Conservation (phyloP, 2,329 filamentous ascomycete species). For the Aureobasidium melanogenum region DNA sequence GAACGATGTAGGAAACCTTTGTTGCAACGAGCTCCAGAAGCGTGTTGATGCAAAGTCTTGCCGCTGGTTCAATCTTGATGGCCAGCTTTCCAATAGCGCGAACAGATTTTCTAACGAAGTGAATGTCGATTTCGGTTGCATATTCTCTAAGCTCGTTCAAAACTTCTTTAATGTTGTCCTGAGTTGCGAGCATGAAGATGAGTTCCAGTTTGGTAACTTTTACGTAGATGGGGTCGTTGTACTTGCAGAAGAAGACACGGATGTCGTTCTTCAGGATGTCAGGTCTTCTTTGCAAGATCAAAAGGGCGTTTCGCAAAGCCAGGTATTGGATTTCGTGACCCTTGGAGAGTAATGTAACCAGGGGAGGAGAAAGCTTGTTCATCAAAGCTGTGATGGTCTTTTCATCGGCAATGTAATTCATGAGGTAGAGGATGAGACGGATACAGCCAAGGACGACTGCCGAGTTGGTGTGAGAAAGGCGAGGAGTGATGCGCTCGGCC, state of each 20-base stretch:
- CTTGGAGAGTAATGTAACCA: slow-evolving; percentile 91
- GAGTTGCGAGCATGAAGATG: slow-evolving; percentile 96
- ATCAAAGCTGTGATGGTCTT: slow-evolving; percentile 81
- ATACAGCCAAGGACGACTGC: slow-evolving; percentile 94
- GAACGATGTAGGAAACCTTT: slow-evolving; percentile 98
- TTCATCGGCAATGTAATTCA: slow-evolving; percentile 96
- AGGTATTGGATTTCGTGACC: slow-evolving; percentile 98
- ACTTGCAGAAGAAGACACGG: slow-evolving; percentile 98
- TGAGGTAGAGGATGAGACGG: slow-evolving; percentile 88
- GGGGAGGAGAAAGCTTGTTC: slow-evolving; percentile 84
- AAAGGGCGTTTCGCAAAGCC: slow-evolving; percentile 81
- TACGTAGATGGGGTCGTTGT: slow-evolving; percentile 98
- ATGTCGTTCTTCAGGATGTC: slow-evolving; percentile 96
- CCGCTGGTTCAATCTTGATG: slow-evolving; percentile 96
- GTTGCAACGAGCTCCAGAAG: slow-evolving; percentile 88
- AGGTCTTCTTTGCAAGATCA: slow-evolving; percentile 86
- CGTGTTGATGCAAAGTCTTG: slow-evolving; percentile 82
- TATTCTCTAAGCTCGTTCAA: slow-evolving; percentile 85
- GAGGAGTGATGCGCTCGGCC: slow-evolving; percentile 89
- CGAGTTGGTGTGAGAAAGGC: slow-evolving; percentile 92
- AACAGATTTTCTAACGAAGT: slow-evolving; percentile 96
- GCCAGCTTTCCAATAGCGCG: slow-evolving; percentile 95
- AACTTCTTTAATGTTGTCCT: slow-evolving; percentile 92
- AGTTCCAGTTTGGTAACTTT: slow-evolving; percentile 98
- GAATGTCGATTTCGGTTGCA: slow-evolving; percentile 95